These are phyloP conservation scores for Cicer arietinum DNA, from an alignment of 306 rosid genomes.

Conservation along the genomic window DNA sequence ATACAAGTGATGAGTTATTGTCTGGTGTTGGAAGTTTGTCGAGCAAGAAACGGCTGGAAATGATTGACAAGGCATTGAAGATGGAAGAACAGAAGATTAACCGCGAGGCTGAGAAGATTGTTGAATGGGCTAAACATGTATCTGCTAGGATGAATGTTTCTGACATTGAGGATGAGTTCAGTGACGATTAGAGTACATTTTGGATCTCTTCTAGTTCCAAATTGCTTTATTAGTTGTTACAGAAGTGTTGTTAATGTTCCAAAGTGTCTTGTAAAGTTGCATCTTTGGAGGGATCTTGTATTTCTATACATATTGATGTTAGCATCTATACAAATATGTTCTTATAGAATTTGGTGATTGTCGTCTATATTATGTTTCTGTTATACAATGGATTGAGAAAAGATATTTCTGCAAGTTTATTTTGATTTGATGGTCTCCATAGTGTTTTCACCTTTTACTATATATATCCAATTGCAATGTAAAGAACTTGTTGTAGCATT, in stretches of 20 bases:
- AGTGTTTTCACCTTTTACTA: not conserved
- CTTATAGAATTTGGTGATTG: not conserved
- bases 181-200: conserved; percentile 53
- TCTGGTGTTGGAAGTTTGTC: conserved; percentile 69
- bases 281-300: not conserved
- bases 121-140: conserved; percentile 69
- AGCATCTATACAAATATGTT: conserved; percentile 8
- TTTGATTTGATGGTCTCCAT: not conserved
- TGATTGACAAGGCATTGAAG: conserved; percentile 72
- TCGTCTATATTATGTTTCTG: not conserved
- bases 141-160: conserved; percentile 64
- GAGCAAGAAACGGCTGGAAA: conserved; percentile 61
- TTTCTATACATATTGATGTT: not conserved
- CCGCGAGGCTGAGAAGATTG: conserved; percentile 80
- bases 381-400: conserved; percentile 3
- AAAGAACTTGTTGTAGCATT: not conserved
- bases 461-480: not conserved
- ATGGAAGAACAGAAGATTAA: conserved; percentile 77
- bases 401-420: not conserved
- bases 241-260: not conserved
- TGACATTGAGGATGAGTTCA: conserved; percentile 67
- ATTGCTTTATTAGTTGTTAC: not conserved
- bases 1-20: conserved; percentile 54
- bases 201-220: not conserved
- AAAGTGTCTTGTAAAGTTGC: not conserved